Conservation (phyloP, 2,329 filamentous ascomycete genomes). For the Purpureocillium takamizusanense region DNA sequence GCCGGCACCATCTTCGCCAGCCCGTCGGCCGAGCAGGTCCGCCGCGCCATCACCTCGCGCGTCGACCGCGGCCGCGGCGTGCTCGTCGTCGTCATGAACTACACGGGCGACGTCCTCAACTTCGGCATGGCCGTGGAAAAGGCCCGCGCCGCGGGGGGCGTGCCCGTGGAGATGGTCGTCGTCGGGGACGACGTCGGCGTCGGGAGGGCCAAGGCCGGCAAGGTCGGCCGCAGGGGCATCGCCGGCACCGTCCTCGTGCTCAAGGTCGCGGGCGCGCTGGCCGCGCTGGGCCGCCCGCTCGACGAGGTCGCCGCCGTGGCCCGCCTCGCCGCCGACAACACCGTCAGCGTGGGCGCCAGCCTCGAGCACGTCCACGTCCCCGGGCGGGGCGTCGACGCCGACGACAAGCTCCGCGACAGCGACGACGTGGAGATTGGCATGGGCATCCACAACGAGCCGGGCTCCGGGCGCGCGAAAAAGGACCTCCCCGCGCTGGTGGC, state of each 20-base stretch:
- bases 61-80: conserved; percentile 67
- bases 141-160: conserved; percentile 67
- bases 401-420: conserved; percentile 40
- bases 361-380: conserved; percentile 91
- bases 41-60: conserved; percentile 62
- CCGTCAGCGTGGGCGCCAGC: conserved; percentile 79
- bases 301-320: conserved; percentile 67
- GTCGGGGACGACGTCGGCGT: conserved; percentile 91
- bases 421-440: conserved; percentile 60
- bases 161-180: conserved; percentile 73
- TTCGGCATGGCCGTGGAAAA: conserved; percentile 94
- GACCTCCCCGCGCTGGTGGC: conserved; percentile 45
- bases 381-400: conserved; percentile 54
- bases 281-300: conserved; percentile 58
- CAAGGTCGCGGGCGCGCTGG: conserved; percentile 80
- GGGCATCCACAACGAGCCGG: conserved; percentile 69
- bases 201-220: conserved; percentile 71
- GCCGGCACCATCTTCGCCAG: conserved; percentile 83
- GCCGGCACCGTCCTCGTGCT: conserved; percentile 86
- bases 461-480: conserved; percentile 42
- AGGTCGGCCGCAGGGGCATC: conserved; percentile 84
- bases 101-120: conserved; percentile 82
- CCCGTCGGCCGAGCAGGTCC: conserved; percentile 74
- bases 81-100: conserved; percentile 91
- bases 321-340: conserved; percentile 60